Evolutionary conservation across 2,329 filamentous ascomycete species (phyloP).

Genomic region (Venturiaceae sp.): DNA sequence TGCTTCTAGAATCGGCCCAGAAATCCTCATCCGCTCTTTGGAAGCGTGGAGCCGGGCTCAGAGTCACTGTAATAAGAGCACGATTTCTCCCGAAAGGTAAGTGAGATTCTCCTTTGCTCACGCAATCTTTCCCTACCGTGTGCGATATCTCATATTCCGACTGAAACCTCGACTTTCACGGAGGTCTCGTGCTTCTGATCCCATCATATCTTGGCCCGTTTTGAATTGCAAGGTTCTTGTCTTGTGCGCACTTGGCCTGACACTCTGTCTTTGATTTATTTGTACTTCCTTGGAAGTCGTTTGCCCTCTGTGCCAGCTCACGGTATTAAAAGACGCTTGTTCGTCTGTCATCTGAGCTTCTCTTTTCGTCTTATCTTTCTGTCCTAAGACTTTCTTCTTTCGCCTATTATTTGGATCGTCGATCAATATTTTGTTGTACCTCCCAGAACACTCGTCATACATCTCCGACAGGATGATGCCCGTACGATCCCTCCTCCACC

Average conservation of each 20-base stretch:
- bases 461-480: not conserved
- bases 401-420: not conserved
- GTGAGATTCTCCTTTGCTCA: too few relatives aligned
- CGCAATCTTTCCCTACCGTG: not conserved
- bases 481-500: constrained; percentile 2
- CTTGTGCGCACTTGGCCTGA: not conserved
- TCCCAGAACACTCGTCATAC: not conserved
- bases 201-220: not conserved
- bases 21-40: not conserved
- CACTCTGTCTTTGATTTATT: not conserved
- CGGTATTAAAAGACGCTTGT: not conserved
- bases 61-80: too few relatives aligned
- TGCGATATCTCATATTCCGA: not conserved
- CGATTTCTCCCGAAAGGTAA: too few relatives aligned
- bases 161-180: not conserved
- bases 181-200: not conserved
- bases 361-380: not conserved
- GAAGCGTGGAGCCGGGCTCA: not conserved
- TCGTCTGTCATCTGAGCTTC: not conserved
- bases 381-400: not conserved
- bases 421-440: not conserved
- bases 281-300: not conserved
- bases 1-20: too few relatives aligned
- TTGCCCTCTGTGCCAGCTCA: not conserved
- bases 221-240: not conserved